Evolutionary conservation across 2,329 filamentous ascomycete genomes (phyloP).

Genomic region (Fusarium oxysporum): DNA sequence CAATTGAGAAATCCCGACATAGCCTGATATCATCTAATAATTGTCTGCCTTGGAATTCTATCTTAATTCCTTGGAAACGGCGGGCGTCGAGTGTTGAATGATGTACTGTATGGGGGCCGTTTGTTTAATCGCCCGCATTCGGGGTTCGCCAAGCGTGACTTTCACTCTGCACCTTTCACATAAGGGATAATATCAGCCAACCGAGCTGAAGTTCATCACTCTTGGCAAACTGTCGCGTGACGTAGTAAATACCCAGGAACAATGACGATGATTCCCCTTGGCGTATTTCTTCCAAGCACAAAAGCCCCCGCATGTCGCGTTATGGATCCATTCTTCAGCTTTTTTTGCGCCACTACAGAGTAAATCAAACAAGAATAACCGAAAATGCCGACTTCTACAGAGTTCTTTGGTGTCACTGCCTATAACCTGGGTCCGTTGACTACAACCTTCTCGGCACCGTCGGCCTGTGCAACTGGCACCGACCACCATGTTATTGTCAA

Average conservation of each 20-base stretch:
- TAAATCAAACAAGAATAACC: not conserved
- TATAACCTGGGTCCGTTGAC: not conserved
- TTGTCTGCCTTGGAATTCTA: not conserved
- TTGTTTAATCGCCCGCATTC: accelerated
- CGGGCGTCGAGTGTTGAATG: accelerated
- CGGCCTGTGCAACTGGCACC: not conserved
- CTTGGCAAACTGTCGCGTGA: not conserved
- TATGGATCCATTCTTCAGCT: not conserved
- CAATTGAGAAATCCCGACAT: accelerated
- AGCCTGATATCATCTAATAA: accelerated
- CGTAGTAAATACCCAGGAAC: not conserved
- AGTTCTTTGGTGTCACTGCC: not conserved
- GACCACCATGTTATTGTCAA: not conserved
- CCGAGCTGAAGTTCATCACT: not conserved
- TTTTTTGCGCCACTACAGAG: not conserved
- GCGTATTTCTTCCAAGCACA: not conserved
- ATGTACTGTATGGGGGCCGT: not conserved
- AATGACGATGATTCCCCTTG: not conserved
- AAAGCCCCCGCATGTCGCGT: not conserved
- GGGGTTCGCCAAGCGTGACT: not conserved
- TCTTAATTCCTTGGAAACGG: not conserved
- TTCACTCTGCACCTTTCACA: accelerated
- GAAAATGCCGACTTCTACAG: not conserved
- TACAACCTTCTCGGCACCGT: not conserved
- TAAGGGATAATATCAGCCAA: accelerated